Percentiles rank a stretch among this genome's conserved stretches.
These are phyloP conservation scores for Vitis hybrid DNA, from an alignment of 177 flowering plant species.

Conservation along the genomic window DNA sequence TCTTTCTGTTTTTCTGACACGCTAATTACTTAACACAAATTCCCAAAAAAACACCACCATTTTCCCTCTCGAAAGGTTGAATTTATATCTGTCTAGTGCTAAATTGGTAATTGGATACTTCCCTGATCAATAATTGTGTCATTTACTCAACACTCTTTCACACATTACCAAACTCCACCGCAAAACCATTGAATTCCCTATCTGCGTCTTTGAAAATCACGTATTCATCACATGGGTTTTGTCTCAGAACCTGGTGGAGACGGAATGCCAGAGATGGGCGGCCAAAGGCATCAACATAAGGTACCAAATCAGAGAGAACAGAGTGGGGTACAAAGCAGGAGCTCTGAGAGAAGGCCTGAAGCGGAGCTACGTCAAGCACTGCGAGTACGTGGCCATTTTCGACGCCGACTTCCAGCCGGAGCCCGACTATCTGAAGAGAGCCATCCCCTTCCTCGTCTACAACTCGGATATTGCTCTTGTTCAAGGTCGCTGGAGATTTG, in stretches of 20 bases:
- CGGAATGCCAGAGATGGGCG: slow-evolving; percentile 92
- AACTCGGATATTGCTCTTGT: slow-evolving; percentile 88
- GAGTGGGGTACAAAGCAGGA: slow-evolving; percentile 94
- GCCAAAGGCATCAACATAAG: slow-evolving; percentile 79
- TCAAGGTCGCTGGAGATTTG: slow-evolving; percentile 96
- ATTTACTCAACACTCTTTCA: no score
- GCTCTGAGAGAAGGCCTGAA: slow-evolving; percentile 95
- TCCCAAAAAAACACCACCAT: slow-evolving; percentile 3
- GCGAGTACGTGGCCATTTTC: slow-evolving; percentile 86
- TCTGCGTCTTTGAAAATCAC: no score
- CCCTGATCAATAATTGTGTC: no score
- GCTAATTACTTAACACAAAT: background rate
- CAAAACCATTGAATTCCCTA: no score
- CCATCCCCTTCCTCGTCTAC: slow-evolving; percentile 73
- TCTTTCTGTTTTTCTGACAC: background rate
- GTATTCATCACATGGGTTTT: background rate
- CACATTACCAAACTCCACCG: no score
- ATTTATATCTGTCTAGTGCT: no score
- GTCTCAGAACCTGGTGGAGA: slow-evolving; percentile 78
- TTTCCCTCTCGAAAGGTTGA: background rate
- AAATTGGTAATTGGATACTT: no score
- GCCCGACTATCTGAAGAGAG: slow-evolving; percentile 74
- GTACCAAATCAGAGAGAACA: slow-evolving; percentile 82
- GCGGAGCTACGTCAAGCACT: slow-evolving; percentile 75
- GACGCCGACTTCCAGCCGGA: slow-evolving; percentile 98